phyloP scores from a whole-genome alignment of 1,284 basidiomycete species.

The Boletus hoseneyae region DNA sequence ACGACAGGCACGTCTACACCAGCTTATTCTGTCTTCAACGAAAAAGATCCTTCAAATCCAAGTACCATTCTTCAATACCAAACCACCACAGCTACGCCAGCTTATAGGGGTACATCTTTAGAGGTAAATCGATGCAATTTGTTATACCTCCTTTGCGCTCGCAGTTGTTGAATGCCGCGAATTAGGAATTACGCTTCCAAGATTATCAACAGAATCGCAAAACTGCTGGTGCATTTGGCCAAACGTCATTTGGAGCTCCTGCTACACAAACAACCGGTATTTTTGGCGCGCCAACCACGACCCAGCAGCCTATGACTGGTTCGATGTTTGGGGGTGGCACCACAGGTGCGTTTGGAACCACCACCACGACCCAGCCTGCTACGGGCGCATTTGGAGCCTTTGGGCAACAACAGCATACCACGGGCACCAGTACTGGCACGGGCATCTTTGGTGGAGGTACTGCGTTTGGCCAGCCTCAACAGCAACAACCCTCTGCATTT shows the following conservation, averaged over 20 bases:
- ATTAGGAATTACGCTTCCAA: conserved; percentile 68
- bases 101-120: conserved; percentile 66
- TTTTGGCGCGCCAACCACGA: conserved; percentile 42
- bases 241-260: conserved; percentile 33
- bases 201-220: conserved; percentile 77
- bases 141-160: background rate
- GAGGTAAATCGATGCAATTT: conserved; percentile 45
- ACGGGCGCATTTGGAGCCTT: conserved; percentile 31
- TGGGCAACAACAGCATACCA: conserved; percentile 26
- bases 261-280: conserved; percentile 27
- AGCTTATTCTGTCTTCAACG: conserved; percentile 48
- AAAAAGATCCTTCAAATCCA: conserved; percentile 54
- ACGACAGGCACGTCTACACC: conserved; percentile 65
- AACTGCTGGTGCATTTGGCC: conserved; percentile 52
- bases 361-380: conserved; percentile 25
- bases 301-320: conserved; percentile 33
- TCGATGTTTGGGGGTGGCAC: conserved; percentile 31
- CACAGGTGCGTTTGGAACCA: conserved; percentile 38
- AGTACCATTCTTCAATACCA: conserved; percentile 59
- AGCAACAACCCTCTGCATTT: conserved; percentile 34
- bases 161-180: conserved; percentile 1
- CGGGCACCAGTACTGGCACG: conserved; percentile 35
- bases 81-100: conserved; percentile 68
- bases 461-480: conserved; percentile 37
- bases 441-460: conserved; percentile 38